A percentile compares a stretch with the other conserved stretches of the same genome.
Evolutionary conservation across 1,284 basidiomycete species (phyloP).

Genomic region (Apiotrichum mycotoxinovorans): DNA sequence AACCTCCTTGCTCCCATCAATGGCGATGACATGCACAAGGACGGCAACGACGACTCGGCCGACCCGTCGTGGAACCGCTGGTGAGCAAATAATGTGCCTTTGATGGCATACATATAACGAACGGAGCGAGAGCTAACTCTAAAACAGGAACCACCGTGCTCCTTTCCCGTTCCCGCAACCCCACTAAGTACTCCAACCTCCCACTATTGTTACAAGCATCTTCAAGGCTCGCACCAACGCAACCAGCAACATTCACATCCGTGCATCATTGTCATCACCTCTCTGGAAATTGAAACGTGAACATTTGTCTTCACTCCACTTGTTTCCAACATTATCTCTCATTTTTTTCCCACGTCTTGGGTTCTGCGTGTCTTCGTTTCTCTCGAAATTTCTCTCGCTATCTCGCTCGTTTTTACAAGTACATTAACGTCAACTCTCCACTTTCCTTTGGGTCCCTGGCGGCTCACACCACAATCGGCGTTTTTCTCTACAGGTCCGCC

Average conservation of each 20-base stretch:
- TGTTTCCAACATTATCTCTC: background rate
- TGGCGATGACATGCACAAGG: conserved; percentile 13
- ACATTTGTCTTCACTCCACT: background rate
- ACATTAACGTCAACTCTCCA: background rate
- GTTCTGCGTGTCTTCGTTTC: background rate
- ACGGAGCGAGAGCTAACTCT: background rate
- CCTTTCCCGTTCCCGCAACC: conserved; percentile 2
- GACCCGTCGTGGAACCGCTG: conserved; percentile 5
- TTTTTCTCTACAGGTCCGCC: background rate
- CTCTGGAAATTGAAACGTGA: background rate
- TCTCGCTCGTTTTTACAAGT: background rate
- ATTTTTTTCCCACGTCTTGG: background rate
- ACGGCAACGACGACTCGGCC: conserved; percentile 6
- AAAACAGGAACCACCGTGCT: conserved; percentile 1
- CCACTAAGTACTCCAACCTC: background rate
- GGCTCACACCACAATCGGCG: background rate
- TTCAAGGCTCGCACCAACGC: background rate
- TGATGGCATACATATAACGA: background rate
- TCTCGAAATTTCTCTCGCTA: background rate
- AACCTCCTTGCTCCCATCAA: conserved; percentile 8
- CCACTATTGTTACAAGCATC: background rate
- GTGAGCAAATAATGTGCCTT: background rate
- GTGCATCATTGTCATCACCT: background rate
- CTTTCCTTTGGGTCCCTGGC: background rate
- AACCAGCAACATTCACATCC: background rate